Conservation (phyloP, 116 monocot species). For the Iris pallida region DNA sequence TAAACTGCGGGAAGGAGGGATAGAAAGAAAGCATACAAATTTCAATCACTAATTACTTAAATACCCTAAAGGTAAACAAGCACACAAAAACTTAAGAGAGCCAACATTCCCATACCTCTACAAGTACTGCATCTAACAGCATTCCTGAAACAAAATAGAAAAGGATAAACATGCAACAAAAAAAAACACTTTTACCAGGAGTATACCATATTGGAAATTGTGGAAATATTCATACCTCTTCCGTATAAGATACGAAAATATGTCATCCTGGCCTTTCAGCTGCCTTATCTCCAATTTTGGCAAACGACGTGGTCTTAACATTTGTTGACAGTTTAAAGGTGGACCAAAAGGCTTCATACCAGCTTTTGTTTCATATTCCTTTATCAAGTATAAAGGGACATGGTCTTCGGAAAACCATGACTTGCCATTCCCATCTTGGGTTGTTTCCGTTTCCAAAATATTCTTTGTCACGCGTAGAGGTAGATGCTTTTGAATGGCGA, state of each 20-base stretch:
- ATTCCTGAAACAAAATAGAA: slow-evolving; percentile 38
- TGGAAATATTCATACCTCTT: slow-evolving; percentile 33
- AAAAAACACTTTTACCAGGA: slow-evolving; percentile 1
- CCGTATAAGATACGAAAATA: slow-evolving; percentile 55
- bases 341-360: slow-evolving; percentile 1
- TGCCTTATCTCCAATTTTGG: slow-evolving; percentile 28
- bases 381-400: slow-evolving; percentile 73
- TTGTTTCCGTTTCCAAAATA: slow-evolving; percentile 50
- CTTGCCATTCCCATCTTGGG: slow-evolving; percentile 36
- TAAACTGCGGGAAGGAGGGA: slow-evolving; percentile 38
- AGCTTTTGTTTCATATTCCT: slow-evolving; percentile 58
- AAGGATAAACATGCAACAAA: slow-evolving; percentile 3
- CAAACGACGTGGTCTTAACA: slow-evolving; percentile 6
- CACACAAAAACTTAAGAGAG: neutral
- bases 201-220: neutral
- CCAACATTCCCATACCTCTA: slow-evolving; percentile 43
- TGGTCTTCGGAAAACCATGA: slow-evolving; percentile 74
- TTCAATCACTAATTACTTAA: neutral
- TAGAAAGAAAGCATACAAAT: neutral
- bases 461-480: slow-evolving; percentile 68
- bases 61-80: slow-evolving; percentile 2
- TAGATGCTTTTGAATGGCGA: slow-evolving; percentile 68
- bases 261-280: slow-evolving; percentile 32
- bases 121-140: slow-evolving; percentile 57
- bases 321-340: neutral